Evolutionary conservation across 257 asterid genomes (phyloP), one percentile per base, ranked within the genome.

Genomic region (Capsicum pubescens): DNA sequence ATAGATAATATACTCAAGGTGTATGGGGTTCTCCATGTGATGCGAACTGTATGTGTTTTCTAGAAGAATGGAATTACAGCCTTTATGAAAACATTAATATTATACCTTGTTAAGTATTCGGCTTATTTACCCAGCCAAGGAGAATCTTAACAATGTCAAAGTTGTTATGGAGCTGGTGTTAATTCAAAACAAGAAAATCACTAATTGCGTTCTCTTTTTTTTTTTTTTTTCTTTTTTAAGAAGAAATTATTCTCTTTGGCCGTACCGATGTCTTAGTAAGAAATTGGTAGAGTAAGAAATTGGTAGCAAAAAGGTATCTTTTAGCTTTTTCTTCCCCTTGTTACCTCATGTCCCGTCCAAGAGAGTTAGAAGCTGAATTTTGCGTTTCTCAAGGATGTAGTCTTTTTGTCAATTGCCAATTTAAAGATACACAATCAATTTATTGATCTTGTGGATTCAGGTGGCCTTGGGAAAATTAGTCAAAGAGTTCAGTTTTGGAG

Each of bases 181-280:
- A 72, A 48, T 11, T n/a, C 80, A 72, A 70, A 71, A 32, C 80
- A 72, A 48, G n/a, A 72, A 72, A 48, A 72, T 10, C 9, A 46
- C 80, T 46, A 3, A 72, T 10, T 19, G 42, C 42, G 46, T 11
- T 48, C 10, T n/a, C 17, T n/a, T 17, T 68, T 39, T 16, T 46
- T 48, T 61, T 19, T 21, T 7, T 15, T 5, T 12, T 85, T 66
- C 6, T 5, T 26, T n/a, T 59, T 32, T 21, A 9, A 46, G 55
- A 52, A 82, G n/a, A 9, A 42, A 12, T 44, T 10, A 5, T 9
- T 71, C 36, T 48, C n/a, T 72, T 48, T 19, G 55, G 42, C 55
- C 80, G 0, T 11, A 46, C 42, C 9, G 5, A 48, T 48, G 42
- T 72, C 59, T 48, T 48, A 11, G 55, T 19, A 72, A 12, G 46